phyloP scores from a whole-genome alignment of 1,284 basidiomycete genomes.

The Apiotrichum porosum region DNA sequence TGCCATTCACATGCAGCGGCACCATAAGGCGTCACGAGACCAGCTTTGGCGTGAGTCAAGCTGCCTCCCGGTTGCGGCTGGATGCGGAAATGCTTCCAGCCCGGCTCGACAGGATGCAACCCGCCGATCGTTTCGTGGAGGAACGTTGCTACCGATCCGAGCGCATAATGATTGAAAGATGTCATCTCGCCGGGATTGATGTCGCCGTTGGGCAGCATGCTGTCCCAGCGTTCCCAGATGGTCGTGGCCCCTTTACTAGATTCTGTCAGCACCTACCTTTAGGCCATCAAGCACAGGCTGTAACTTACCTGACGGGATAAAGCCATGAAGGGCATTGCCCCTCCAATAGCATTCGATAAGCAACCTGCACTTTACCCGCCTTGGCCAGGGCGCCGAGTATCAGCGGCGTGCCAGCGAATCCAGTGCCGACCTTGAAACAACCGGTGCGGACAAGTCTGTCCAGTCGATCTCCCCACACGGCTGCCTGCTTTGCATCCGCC shows the following conservation, averaged over 20 bases:
- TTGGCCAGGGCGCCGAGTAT: constrained; percentile 29
- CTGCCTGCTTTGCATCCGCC: background rate
- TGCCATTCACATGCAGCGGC: constrained; percentile 18
- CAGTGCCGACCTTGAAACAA: constrained; percentile 34
- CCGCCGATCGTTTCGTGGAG: constrained; percentile 38
- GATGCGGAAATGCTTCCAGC: constrained; percentile 32
- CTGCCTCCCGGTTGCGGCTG: constrained; percentile 40
- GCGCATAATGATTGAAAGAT: constrained; percentile 45
- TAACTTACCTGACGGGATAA: too few species aligned
- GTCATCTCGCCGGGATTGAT: constrained; percentile 44
- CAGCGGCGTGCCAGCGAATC: constrained; percentile 41
- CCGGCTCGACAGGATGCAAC: constrained; percentile 22
- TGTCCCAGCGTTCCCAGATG: constrained; percentile 44
- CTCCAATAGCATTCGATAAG: constrained; percentile 46
- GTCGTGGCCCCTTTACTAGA: constrained; percentile 43
- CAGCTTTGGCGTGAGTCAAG: constrained; percentile 25
- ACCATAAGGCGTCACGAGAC: constrained; percentile 25
- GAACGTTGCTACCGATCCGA: constrained; percentile 39
- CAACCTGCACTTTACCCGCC: constrained; percentile 22
- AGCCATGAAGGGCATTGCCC: constrained; percentile 36
- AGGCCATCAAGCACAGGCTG: too few species aligned
- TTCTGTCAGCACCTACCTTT: too few species aligned
- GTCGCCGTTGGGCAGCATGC: constrained; percentile 29
- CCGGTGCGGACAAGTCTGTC: constrained; percentile 20
- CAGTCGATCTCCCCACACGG: constrained; percentile 20